A percentile compares a stretch with the other conserved stretches of the same genome.
Evolutionary conservation across 768 basidiomycete genomes (phyloP).

Genomic region (Tremella yokohamensis): DNA sequence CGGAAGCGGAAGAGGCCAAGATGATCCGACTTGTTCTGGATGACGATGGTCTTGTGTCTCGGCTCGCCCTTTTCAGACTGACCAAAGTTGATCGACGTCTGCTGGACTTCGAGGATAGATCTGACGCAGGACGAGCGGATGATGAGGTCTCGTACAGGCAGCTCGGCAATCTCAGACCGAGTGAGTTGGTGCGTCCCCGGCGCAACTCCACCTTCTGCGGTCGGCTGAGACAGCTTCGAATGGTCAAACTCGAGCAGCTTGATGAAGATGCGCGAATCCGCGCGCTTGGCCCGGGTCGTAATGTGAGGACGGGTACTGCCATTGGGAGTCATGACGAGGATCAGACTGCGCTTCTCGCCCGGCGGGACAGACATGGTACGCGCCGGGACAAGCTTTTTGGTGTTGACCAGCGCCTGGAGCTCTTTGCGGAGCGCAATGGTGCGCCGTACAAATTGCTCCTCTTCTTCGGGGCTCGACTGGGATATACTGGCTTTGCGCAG

Average conservation of each 20-base stretch:
- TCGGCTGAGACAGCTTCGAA: slow-evolving; percentile 13
- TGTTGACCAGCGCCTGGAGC: slow-evolving; percentile 33
- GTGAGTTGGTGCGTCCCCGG: not conserved
- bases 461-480: slow-evolving; percentile 31
- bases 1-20: slow-evolving; percentile 46
- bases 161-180: slow-evolving; percentile 20
- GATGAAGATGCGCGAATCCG: slow-evolving; percentile 48
- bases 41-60: slow-evolving; percentile 46
- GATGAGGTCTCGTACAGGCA: slow-evolving; percentile 46
- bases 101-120: slow-evolving; percentile 44
- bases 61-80: slow-evolving; percentile 45
- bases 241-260: slow-evolving; percentile 41
- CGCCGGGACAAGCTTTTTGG: slow-evolving; percentile 35
- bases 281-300: slow-evolving; percentile 34
- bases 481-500: slow-evolving; percentile 26
- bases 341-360: slow-evolving; percentile 24
- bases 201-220: not conserved
- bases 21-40: slow-evolving; percentile 47
- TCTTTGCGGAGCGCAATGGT: slow-evolving; percentile 37
- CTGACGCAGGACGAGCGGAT: slow-evolving; percentile 42
- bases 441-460: slow-evolving; percentile 42
- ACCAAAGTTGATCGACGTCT: slow-evolving; percentile 50
- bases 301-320: slow-evolving; percentile 43
- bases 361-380: slow-evolving; percentile 28
- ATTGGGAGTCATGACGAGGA: slow-evolving; percentile 45